Evolutionary conservation across 1,139 yeast species (phyloP).

Genomic region (Kurtzmaniella quercitrusa): DNA sequence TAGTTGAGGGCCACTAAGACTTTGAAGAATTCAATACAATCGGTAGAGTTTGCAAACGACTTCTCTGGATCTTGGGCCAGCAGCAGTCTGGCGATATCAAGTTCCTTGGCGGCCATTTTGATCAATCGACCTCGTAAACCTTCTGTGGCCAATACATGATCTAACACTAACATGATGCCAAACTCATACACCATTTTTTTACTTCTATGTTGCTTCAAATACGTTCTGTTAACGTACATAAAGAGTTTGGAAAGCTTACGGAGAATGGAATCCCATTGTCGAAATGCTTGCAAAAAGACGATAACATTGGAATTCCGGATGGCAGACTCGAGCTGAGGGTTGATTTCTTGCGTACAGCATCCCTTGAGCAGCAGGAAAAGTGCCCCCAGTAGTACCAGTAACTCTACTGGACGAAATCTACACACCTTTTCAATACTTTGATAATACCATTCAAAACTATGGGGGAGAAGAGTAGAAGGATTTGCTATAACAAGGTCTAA

Average conservation of each 20-base stretch:
- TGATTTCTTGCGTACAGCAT: constrained; percentile 9
- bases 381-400: constrained; percentile 21
- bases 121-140: neutral
- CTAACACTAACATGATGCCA: constrained; percentile 20
- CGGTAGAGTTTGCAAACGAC: neutral
- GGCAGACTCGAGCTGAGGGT: neutral
- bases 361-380: constrained; percentile 18
- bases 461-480: constrained; percentile 10
- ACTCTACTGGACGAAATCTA: constrained; percentile 29
- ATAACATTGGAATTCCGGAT: constrained; percentile 1
- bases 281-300: constrained; percentile 16
- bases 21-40: neutral
- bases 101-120: neutral
- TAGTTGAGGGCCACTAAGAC: constrained; percentile 5
- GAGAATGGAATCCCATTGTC: constrained; percentile 24
- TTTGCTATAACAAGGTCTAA: constrained; percentile 20
- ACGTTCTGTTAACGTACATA: constrained; percentile 32
- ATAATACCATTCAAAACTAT: constrained; percentile 26
- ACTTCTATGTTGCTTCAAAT: constrained; percentile 27
- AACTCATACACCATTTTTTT: constrained; percentile 22
- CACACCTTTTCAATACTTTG: constrained; percentile 32
- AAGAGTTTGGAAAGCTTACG: constrained; percentile 25
- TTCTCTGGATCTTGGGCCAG: neutral
- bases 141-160: constrained; percentile 7
- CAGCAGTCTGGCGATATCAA: neutral